Evolutionary conservation across 2,329 filamentous ascomycete genomes (phyloP).

Genomic region (Macrophomina pseudophaseolina): DNA sequence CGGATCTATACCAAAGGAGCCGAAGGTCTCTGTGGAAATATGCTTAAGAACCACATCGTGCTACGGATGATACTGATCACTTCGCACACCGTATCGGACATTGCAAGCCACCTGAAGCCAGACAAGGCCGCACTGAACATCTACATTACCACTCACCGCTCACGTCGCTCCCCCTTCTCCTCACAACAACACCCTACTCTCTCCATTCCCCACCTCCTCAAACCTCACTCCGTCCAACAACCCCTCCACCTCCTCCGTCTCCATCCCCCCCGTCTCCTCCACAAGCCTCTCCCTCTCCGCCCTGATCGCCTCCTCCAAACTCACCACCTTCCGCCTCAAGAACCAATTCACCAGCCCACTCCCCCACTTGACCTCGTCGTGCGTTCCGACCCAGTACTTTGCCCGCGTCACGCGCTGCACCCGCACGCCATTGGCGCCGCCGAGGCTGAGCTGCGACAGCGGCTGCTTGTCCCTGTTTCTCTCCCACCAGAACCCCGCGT

Average conservation of each 20-base stretch:
- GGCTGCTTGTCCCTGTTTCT: neutral
- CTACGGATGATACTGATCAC: too few species aligned
- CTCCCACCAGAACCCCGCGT: conserved; percentile 31
- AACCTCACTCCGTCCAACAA: conserved; percentile 53
- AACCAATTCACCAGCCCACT: conserved; percentile 61
- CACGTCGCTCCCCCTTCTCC: conserved; percentile 27
- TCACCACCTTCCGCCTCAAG: conserved; percentile 50
- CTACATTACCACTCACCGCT: neutral
- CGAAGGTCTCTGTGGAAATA: too few species aligned
- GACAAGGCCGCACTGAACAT: too few species aligned
- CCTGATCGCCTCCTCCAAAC: conserved; percentile 53
- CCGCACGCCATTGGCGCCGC: conserved; percentile 65
- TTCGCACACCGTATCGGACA: too few species aligned
- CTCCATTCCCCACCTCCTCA: conserved; percentile 61
- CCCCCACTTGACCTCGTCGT: conserved; percentile 68
- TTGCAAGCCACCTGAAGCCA: too few species aligned
- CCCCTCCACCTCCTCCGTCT: conserved; percentile 32
- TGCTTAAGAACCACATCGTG: too few species aligned
- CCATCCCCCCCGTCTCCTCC: conserved; percentile 35
- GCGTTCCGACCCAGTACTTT: conserved; percentile 69
- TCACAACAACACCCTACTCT: conserved; percentile 55
- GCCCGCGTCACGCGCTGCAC: conserved; percentile 59
- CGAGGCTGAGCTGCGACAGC: conserved; percentile 66
- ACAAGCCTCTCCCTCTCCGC: conserved; percentile 47
- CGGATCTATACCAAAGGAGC: too few species aligned